These are phyloP conservation scores for Ophiocordyceps robertsii DNA, from an alignment of 2,329 filamentous ascomycete species.

Conservation along the genomic window DNA sequence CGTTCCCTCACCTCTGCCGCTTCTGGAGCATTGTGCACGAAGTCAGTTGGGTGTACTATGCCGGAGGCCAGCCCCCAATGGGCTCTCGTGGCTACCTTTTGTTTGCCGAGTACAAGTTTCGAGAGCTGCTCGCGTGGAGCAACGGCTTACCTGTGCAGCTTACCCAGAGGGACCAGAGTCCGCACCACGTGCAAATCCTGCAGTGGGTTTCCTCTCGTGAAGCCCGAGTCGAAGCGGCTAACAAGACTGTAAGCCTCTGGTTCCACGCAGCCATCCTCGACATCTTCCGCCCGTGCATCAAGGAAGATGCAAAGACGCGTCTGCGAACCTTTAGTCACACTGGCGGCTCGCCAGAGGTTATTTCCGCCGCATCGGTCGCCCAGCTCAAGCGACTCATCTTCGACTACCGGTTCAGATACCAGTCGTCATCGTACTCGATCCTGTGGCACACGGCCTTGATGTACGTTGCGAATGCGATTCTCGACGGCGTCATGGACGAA, in stretches of 20 bases:
- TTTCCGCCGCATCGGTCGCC: slow-evolving; percentile 16
- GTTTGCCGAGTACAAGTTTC: slow-evolving; percentile 17
- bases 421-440: slow-evolving; percentile 17
- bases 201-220: slow-evolving; percentile 3
- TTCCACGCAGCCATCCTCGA: slow-evolving; percentile 9
- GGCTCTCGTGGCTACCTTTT: slow-evolving; percentile 3
- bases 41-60: slow-evolving; percentile 13
- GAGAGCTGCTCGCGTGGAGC: slow-evolving; percentile 18
- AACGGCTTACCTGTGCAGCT: slow-evolving; percentile 11
- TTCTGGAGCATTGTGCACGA: slow-evolving; percentile 19
- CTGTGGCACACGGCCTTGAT: slow-evolving; percentile 23
- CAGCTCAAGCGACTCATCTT: slow-evolving; percentile 22
- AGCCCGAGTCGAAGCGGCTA: not conserved
- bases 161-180: slow-evolving; percentile 5
- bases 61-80: not conserved
- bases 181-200: slow-evolving; percentile 14
- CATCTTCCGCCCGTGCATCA: slow-evolving; percentile 12
- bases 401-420: slow-evolving; percentile 14
- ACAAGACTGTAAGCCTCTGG: slow-evolving; percentile 6
- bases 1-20: slow-evolving; percentile 15
- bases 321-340: slow-evolving; percentile 13
- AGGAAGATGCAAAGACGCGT: not conserved
- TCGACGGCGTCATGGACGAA: slow-evolving; percentile 12
- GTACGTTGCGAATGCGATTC: slow-evolving; percentile 21
- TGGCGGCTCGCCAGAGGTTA: slow-evolving; percentile 10